Conservation (phyloP, 2,329 filamentous ascomycete species). For the Paracoccidioides lutzii region DNA sequence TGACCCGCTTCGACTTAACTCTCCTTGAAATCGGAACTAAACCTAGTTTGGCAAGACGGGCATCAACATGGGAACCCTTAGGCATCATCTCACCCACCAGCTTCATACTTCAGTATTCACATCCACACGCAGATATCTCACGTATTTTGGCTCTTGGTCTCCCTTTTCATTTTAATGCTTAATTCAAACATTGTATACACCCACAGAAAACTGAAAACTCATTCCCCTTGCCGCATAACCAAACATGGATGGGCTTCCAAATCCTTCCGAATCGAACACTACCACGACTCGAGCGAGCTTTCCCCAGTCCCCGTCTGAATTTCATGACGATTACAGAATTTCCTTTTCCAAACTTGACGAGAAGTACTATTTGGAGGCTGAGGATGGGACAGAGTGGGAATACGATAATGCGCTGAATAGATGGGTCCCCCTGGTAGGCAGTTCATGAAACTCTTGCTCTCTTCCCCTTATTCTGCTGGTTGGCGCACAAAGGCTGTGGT, state of each 20-base stretch:
- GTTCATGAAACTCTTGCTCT: constrained; percentile 9
- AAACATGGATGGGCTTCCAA: constrained; percentile 5
- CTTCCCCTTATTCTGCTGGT: constrained; percentile 4
- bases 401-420: constrained; percentile 58
- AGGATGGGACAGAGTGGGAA: constrained; percentile 73
- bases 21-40: neutral
- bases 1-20: no score
- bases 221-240: no score
- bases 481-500: neutral
- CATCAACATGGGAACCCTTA: neutral
- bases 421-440: constrained; percentile 57
- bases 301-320: constrained; percentile 49
- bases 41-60: neutral
- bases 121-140: neutral
- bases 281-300: constrained; percentile 22
- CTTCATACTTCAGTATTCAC: no score
- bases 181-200: neutral
- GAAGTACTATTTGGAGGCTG: constrained; percentile 73
- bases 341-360: constrained; percentile 73
- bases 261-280: neutral
- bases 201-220: neutral
- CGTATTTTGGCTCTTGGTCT: neutral
- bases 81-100: neutral
- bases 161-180: neutral
- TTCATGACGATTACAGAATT: constrained; percentile 67